Percentiles rank a stretch among this genome's conserved stretches.
phyloP scores from a whole-genome alignment of 768 basidiomycete species.

The Leccinum variicolor region DNA sequence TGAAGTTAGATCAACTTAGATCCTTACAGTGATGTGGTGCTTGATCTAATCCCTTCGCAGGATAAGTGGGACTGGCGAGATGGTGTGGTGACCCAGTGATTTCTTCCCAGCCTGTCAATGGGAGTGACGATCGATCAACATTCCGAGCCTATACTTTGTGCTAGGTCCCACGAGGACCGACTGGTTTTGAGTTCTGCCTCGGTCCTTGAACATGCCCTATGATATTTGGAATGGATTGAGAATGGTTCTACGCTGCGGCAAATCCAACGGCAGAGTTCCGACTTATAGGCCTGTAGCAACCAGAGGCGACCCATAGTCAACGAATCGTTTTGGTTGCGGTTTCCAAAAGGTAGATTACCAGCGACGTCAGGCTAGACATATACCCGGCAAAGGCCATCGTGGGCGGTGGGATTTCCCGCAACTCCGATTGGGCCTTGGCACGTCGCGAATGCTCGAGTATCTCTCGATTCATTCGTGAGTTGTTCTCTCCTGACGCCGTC shows the following conservation, averaged over 20 bases:
- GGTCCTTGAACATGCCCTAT: slow-evolving; percentile 9
- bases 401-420: not conserved
- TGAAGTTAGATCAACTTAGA: slow-evolving; percentile 12
- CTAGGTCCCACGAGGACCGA: slow-evolving; percentile 16
- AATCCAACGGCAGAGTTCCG: not conserved
- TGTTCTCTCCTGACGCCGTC: not conserved
- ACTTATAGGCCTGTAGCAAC: not conserved
- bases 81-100: slow-evolving; percentile 15
- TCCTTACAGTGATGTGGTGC: not conserved
- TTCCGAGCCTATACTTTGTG: slow-evolving; percentile 15
- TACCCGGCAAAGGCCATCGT: not conserved
- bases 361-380: not conserved
- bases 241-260: not conserved
- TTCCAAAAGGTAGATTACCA: not conserved
- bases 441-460: not conserved
- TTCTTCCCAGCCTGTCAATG: not conserved
- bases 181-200: not conserved
- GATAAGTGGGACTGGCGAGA: slow-evolving; percentile 11
- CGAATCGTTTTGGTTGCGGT: not conserved
- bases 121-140: slow-evolving; percentile 14
- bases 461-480: not conserved
- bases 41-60: slow-evolving; percentile 12
- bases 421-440: not conserved
- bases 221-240: not conserved
- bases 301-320: not conserved